A percentile compares a stretch with the other conserved stretches of the same genome.
phyloP scores from a whole-genome alignment of 2,329 filamentous ascomycete genomes.

The Colletotrichum magnum region DNA sequence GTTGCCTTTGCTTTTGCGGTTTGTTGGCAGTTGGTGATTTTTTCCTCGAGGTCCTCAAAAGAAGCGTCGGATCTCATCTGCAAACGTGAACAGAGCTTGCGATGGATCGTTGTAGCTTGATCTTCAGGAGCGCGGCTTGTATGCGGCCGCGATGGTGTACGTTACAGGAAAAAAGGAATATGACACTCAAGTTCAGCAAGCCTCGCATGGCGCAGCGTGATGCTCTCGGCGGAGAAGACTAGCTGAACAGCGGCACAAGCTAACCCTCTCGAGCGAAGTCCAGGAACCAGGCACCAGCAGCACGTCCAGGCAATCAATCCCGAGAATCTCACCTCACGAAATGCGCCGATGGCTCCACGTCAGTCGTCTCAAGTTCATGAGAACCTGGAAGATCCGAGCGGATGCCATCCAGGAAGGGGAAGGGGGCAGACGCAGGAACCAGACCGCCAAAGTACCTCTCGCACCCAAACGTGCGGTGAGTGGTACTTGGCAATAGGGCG shows the following conservation, averaged over 20 bases:
- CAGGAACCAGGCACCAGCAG: conserved; percentile 8
- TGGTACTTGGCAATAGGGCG: conserved; percentile 4
- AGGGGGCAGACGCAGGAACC: conserved; percentile 10
- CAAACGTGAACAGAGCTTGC: background rate
- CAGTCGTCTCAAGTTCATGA: conserved; percentile 19
- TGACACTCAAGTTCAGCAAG: background rate
- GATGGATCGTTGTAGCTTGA: background rate
- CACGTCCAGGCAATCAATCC: background rate
- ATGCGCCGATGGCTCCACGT: conserved; percentile 14
- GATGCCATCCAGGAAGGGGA: background rate
- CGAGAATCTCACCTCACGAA: conserved; percentile 1
- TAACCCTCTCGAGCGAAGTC: conserved; percentile 48
- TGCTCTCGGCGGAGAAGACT: too few relatives aligned
- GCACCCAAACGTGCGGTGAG: conserved; percentile 15
- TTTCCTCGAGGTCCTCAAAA: background rate
- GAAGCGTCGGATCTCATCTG: background rate
- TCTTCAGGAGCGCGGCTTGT: background rate
- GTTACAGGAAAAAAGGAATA: background rate
- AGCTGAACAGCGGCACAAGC: conserved; percentile 28
- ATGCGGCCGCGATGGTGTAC: background rate
- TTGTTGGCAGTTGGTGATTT: background rate
- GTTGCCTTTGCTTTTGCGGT: background rate
- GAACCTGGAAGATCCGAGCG: background rate
- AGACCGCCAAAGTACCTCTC: conserved; percentile 8
- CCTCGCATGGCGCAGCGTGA: background rate